Percentiles rank a stretch among this genome's conserved stretches.
phyloP scores from a whole-genome alignment of 1,284 basidiomycete species.

The Farysia itapuensis region DNA sequence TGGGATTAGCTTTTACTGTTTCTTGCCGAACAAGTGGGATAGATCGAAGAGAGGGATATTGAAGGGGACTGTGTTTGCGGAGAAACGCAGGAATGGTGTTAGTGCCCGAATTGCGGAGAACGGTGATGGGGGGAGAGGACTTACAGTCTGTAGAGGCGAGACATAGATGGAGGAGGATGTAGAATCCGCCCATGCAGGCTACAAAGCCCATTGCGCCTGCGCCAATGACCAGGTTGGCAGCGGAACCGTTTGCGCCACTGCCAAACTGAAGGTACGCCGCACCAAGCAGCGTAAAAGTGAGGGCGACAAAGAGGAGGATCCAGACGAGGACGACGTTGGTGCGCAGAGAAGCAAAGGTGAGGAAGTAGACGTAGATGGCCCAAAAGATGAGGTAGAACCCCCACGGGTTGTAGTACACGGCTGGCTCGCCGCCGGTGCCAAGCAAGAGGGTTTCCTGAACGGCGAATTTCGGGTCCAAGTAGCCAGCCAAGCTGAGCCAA shows the following conservation, averaged over 20 bases:
- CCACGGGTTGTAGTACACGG: conserved; percentile 18
- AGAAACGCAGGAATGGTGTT: neutral
- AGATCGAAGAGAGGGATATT: conserved; percentile 37
- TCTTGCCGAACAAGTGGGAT: conserved; percentile 16
- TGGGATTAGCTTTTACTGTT: conserved; percentile 5
- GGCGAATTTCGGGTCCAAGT: conserved; percentile 15
- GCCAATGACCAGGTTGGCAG: conserved; percentile 11
- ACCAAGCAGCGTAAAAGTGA: conserved; percentile 25
- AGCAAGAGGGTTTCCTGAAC: conserved; percentile 27
- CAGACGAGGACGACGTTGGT: conserved; percentile 44
- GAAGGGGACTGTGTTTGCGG: conserved; percentile 11
- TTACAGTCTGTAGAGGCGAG: conserved; percentile 33
- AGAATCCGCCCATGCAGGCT: conserved; percentile 37
- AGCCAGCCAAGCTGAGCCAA: conserved; percentile 33
- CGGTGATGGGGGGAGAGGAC: neutral
- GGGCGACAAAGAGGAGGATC: conserved; percentile 42
- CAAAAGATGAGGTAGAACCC: conserved; percentile 38
- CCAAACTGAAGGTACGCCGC: conserved; percentile 36
- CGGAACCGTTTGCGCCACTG: conserved; percentile 1
- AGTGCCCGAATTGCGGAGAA: neutral
- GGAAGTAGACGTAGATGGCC: conserved; percentile 37
- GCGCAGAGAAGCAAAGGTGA: conserved; percentile 32
- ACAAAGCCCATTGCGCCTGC: conserved; percentile 38
- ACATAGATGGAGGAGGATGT: conserved; percentile 33
- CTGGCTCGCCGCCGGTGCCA: conserved; percentile 5